Conservation (phyloP, 805 yeast genomes). For the Torulaspora maleeae region DNA sequence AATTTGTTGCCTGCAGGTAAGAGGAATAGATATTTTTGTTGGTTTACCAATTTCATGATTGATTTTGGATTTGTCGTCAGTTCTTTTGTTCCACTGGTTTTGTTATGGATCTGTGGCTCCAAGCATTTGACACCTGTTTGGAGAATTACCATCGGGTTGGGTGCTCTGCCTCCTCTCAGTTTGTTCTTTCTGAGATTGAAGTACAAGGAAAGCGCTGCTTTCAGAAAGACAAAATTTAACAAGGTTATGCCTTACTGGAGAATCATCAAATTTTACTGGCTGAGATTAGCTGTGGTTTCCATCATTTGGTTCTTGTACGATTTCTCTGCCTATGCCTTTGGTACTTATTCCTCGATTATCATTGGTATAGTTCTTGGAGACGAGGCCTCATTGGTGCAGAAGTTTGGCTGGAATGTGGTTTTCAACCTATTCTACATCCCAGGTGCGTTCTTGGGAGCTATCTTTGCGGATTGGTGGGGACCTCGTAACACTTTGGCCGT, state of each 20-base stretch:
- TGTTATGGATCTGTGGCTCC: conserved; percentile 74
- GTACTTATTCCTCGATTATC: conserved; percentile 74
- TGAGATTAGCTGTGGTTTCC: conserved; percentile 64
- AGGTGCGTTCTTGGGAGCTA: conserved; percentile 85
- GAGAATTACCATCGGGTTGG: conserved; percentile 87
- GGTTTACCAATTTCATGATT: conserved; percentile 87
- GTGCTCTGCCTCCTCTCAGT: conserved; percentile 81
- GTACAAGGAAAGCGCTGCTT: conserved; percentile 69
- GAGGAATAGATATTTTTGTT: conserved; percentile 82
- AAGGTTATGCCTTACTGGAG: conserved; percentile 60
- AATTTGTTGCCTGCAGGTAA: conserved; percentile 71
- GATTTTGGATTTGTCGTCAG: conserved; percentile 81
- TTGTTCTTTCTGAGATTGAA: conserved; percentile 73
- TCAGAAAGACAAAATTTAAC: conserved; percentile 65
- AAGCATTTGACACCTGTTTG: conserved; percentile 76
- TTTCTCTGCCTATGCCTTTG: conserved; percentile 82
- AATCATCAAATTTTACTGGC: conserved; percentile 77
- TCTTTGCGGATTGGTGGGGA: conserved; percentile 81
- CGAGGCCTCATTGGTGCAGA: conserved; percentile 57
- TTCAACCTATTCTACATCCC: conserved; percentile 85
- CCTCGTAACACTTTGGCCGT: conserved; percentile 71
- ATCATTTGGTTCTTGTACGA: conserved; percentile 90
- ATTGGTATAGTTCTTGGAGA: conserved; percentile 53
- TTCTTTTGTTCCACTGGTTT: conserved; percentile 80
- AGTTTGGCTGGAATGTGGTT: conserved; percentile 91